Evolutionary conservation across 2,329 filamentous ascomycete genomes (phyloP).

Genomic region (Xylariaceae sp.): DNA sequence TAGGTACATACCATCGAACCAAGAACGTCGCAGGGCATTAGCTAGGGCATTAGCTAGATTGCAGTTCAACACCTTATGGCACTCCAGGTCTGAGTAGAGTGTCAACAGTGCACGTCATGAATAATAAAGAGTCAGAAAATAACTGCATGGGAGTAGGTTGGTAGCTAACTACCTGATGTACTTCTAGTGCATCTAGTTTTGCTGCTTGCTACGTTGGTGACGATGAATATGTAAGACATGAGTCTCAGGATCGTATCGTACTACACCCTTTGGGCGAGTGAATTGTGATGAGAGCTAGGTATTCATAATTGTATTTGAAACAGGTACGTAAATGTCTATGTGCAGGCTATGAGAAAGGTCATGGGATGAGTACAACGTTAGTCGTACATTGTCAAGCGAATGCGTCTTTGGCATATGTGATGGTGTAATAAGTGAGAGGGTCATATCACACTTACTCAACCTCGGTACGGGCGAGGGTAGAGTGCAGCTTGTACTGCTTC

Average conservation of each 20-base stretch:
- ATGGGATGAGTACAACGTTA: no score
- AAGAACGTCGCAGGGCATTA: background rate
- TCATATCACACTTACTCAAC: background rate
- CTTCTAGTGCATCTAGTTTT: conserved; percentile 6
- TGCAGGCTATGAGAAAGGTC: no score
- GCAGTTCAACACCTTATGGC: background rate
- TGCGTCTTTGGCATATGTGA: background rate
- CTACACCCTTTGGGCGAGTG: no score
- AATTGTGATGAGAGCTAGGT: no score
- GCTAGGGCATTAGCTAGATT: background rate
- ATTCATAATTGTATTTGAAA: background rate
- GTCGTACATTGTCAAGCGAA: no score
- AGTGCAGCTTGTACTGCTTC: conserved; percentile 74
- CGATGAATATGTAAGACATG: background rate
- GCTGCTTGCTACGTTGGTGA: background rate
- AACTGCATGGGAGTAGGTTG: background rate
- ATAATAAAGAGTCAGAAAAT: background rate
- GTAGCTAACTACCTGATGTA: background rate
- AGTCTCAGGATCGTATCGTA: background rate
- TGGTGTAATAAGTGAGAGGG: background rate
- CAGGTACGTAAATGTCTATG: background rate
- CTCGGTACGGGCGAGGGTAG: conserved; percentile 49
- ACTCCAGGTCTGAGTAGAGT: background rate
- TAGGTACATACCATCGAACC: background rate
- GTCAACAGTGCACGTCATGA: background rate